phyloP scores from a whole-genome alignment of 345 rosid species.

The Salix brachista region DNA sequence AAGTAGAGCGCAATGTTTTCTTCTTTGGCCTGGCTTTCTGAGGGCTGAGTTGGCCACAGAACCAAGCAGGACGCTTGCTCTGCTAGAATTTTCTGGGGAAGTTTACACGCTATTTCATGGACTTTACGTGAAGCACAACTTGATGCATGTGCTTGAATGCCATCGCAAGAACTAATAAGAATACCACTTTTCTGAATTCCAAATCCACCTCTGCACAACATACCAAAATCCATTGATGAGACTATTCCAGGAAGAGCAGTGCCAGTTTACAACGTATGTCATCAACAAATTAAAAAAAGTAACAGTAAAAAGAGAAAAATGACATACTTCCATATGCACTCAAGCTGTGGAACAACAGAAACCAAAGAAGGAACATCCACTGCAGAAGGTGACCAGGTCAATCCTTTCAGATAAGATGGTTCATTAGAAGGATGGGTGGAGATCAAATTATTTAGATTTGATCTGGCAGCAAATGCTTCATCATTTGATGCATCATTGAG shows the following conservation, averaged over 20 bases:
- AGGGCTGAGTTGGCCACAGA: constrained; percentile 6
- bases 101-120: constrained; percentile 50
- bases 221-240: background rate
- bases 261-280: background rate
- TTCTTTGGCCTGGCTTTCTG: background rate
- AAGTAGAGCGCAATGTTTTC: constrained; percentile 3
- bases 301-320: background rate
- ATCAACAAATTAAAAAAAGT: background rate
- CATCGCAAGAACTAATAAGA: background rate
- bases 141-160: constrained; percentile 58
- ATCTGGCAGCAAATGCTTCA: background rate
- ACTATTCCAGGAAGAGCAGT: background rate
- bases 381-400: background rate
- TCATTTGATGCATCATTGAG: background rate
- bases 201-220: constrained; percentile 7
- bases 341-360: background rate
- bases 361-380: background rate
- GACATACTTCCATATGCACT: constrained; percentile 5
- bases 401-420: background rate
- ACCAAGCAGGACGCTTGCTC: constrained; percentile 8
- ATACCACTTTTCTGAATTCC: background rate
- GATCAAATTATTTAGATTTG: background rate
- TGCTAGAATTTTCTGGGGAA: constrained; percentile 17
- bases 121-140: constrained; percentile 72
- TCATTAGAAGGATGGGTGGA: background rate